These are phyloP conservation scores for Acrocalymma vagum DNA, from an alignment of 2,329 filamentous ascomycete species.

Conservation along the genomic window DNA sequence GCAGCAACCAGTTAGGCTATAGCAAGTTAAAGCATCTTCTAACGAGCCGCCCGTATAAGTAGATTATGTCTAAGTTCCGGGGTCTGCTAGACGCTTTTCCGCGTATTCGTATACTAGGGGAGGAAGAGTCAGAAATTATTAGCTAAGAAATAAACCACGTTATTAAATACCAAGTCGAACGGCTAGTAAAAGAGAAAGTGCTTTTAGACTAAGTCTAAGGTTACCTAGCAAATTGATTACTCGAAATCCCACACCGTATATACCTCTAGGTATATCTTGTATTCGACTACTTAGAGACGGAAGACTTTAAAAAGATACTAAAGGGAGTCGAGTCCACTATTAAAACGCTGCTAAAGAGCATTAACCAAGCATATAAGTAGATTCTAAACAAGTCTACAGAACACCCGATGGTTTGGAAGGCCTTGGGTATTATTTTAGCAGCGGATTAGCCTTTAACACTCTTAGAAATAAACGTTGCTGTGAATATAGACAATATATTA, in stretches of 20 bases:
- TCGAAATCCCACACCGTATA: constrained; percentile 15
- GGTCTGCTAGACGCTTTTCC: constrained; percentile 13
- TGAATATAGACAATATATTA: constrained; percentile 10
- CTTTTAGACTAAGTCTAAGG: constrained; percentile 11
- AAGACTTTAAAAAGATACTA: constrained; percentile 17
- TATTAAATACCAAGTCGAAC: constrained; percentile 13
- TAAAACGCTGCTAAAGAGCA: constrained; percentile 8
- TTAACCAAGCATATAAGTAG: constrained; percentile 15
- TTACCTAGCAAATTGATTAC: constrained; percentile 12
- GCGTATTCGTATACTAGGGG: constrained; percentile 18
- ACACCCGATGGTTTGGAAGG: constrained; percentile 10
- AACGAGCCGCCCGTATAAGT: constrained; percentile 16
- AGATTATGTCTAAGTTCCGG: constrained; percentile 12
- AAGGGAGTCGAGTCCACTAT: constrained; percentile 12
- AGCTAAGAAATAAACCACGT: constrained; percentile 17
- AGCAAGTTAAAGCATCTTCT: constrained; percentile 14
- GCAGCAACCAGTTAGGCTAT: constrained; percentile 10
- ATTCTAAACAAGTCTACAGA: constrained; percentile 16
- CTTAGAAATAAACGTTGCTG: constrained; percentile 17
- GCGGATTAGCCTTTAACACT: constrained; percentile 14
- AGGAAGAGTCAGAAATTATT: constrained; percentile 18
- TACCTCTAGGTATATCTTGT: constrained; percentile 21
- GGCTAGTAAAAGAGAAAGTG: constrained; percentile 13
- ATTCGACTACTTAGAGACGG: constrained; percentile 13
- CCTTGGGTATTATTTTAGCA: constrained; percentile 13